Evolutionary conservation across 2,329 filamentous ascomycete species (phyloP), one percentile per base, ranked within the genome.

Genomic region (Fusarium praegraminearum): DNA sequence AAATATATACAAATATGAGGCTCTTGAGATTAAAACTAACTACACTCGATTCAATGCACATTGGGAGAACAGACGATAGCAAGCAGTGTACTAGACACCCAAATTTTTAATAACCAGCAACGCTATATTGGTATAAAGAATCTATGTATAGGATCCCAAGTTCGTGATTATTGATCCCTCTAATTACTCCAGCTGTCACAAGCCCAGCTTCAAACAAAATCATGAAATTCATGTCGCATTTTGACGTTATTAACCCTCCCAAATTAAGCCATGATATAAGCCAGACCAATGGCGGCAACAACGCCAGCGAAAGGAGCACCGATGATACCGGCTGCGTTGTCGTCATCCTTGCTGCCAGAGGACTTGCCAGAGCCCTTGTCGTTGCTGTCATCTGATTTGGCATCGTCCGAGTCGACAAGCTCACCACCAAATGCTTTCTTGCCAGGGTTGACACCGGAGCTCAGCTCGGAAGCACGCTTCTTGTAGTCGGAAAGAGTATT

Each of bases 401-500:
- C 61, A 40, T 69, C 71, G 46, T 67, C 63, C n/a, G 70, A 65
- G 35, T 70, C 68, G 20, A 72, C 71, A 47, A 78, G 46, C 33
- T 77, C 70, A 26, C 77, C 78, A n/a, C 78, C 78, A 57, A 74
- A 78, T 7, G 61, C 38, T 7, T 55, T 54, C 28, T 51, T 67
- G 33, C 67, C 71, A 15, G 78, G 78, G n/a, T 62, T 73, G 40
- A 79, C 74, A 18, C 71, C 68, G 6, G 61, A 65, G 41, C 73
- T 72, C 35, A 78, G 65, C 22, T 70, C 49, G 11, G 70, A 60
- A 16, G 78, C 79, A 24, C 74, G 70, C 47, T 74, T 65, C 61
- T 71, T 75, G 69, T 80, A 81, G 45, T 77, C 72, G 22, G 69
- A 71, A 4, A 79, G 73, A 9, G 73, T 80, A 60, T 74, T 65